Evolutionary conservation across 2,329 filamentous ascomycete species (phyloP).

Genomic region (Ceratocystis ficicola): DNA sequence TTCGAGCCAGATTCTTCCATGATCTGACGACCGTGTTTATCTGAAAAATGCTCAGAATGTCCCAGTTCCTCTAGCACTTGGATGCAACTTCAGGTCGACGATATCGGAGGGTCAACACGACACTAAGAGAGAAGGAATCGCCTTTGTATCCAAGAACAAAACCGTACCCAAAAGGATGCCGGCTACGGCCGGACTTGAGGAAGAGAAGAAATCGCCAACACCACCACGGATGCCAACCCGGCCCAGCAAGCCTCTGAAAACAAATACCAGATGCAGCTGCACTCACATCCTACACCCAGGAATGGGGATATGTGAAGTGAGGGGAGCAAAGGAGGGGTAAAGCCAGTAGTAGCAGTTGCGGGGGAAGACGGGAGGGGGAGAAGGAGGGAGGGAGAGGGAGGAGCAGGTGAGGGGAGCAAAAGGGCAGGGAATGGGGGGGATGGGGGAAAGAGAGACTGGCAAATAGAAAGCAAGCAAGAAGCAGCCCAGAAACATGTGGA

Average conservation of each 20-base stretch:
- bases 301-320: not conserved
- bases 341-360: not conserved
- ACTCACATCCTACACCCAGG: not conserved
- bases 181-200: not conserved
- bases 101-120: not conserved
- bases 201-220: not conserved
- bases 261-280: not conserved
- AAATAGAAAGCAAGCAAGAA: constrained; percentile 6
- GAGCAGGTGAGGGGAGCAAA: too few species aligned
- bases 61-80: not conserved
- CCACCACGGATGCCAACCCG: not conserved
- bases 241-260: not conserved
- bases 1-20: not conserved
- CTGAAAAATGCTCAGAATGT: not conserved
- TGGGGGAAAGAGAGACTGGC: not conserved
- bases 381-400: not conserved
- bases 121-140: not conserved
- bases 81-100: not conserved
- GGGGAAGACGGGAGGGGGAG: not conserved
- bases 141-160: not conserved
- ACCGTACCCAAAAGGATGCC: not conserved
- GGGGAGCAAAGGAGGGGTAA: not conserved
- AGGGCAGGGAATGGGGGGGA: too few species aligned
- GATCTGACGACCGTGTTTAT: not conserved
- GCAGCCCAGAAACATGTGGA: not conserved